Evolutionary conservation across 116 monocot species (phyloP), one percentile per base, ranked within the genome.

Genomic region (Papilionanthe hybrid): DNA sequence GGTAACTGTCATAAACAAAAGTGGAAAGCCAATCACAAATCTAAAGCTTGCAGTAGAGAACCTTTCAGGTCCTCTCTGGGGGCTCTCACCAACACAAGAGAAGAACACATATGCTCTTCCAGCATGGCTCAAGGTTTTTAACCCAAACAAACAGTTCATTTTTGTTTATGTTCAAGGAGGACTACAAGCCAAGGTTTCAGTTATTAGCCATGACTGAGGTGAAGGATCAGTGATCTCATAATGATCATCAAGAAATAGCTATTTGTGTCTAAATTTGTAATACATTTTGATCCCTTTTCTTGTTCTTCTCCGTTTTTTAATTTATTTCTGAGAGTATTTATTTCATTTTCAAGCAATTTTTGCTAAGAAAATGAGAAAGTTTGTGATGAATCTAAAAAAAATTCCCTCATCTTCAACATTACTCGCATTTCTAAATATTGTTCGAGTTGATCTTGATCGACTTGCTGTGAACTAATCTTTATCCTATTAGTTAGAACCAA

Each of bases 141-240:
- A 86, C 7, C 83, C 90, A 9, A 83, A 84, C 17, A 25, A 66
- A 5, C 84, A 85, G 32, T 81, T 93, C 79, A 78, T 29, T 42
- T 87, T 96, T 77, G 92, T 93, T 28, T 96, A 96, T 76, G 82
- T 96, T 55, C 93, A 96, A 82, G 93, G 84, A 5, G 92, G 96
- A 15, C 78, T 82, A 4, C 87, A 89, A 66, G 93, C 93, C 3
- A 84, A 86, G 75, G 71, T 93, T 50, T 84, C 91, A 17, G 81
- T 96, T 49, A 55, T 84, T 6, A 83, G 80, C 75, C 91, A 86
- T 79, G 44, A 84, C 47, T 88, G 20, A 77, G 73, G 1, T 37
- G 1, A 69, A 69, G 69, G 37, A 65, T 65, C 65, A 25, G 10
- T 25, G 65, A 27, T 65, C 27, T 27, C 60, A 60, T 60, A 12